Evolutionary conservation across 2,329 filamentous ascomycete genomes (phyloP), one percentile per base, ranked within the genome.

Genomic region (Diaporthe caulivora): DNA sequence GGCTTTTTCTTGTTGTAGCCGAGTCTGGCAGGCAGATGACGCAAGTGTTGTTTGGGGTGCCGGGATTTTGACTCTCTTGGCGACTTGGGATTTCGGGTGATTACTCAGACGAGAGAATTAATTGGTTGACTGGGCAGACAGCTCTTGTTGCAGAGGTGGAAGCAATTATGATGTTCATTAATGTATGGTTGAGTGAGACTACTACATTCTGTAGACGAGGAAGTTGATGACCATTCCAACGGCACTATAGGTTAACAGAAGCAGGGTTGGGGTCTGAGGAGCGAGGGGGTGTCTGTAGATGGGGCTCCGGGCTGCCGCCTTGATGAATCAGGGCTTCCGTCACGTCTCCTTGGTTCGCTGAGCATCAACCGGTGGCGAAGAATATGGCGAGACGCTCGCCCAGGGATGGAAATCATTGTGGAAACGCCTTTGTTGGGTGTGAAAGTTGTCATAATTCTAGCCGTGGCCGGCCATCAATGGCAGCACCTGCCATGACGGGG

Each of bases 401-500:
- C 4, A 6, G 10, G 2, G 7, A 18, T 15, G 37, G 29, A 5
- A 10, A 24, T 40, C 4, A 10, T 26, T 9, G 13, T 53, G 47
- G n/a, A 26, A 53, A 26, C 15, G 4, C 31, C 9, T 8, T 40
- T 26, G 31, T 21, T 18, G 11, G 40, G 26, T 18, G 26, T 15
- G 24, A 21, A 11, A 11, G 53, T 40, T 40, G 47, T 47, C 31
- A 67, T 40, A 13, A 26, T 53, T 40, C 62, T 67, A 53, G n/a
- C 62, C 62, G 49, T 17, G 11, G 31, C 44, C 13, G 21, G 44
- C 29, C 21, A 18, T 13, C 24, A 8, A 51, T 65, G 31, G 29
- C 44, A 31, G 31, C 29, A 37, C 26, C 60, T 65, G 60, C 60
- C 31, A 26, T 65, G 60, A 65, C n/a, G 29, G 44, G 60, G 29